A percentile compares a stretch with the other conserved stretches of the same genome.
phyloP scores from a whole-genome alignment of 1,284 basidiomycete genomes.

The Peniophora sp. region DNA sequence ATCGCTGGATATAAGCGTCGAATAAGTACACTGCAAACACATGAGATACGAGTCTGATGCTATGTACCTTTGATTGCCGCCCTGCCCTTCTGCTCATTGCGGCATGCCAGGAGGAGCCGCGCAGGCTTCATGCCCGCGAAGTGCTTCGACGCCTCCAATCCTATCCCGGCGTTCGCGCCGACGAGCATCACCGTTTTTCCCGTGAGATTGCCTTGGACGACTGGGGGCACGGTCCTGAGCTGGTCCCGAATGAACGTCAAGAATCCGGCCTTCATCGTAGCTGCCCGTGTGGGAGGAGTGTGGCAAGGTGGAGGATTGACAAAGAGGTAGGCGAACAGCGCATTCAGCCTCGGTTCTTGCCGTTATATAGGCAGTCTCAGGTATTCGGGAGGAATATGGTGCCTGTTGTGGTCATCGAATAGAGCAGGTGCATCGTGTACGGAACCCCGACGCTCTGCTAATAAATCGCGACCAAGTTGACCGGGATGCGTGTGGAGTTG shows the following conservation, averaged over 20 bases:
- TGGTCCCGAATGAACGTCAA: background rate
- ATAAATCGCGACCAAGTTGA: too few relatives aligned
- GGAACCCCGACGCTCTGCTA: too few relatives aligned
- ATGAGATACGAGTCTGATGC: background rate
- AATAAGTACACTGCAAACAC: too few relatives aligned
- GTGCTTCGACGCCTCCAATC: constrained; percentile 24
- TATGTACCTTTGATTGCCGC: constrained; percentile 14
- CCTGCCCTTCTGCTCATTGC: constrained; percentile 17
- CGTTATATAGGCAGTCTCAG: too few relatives aligned
- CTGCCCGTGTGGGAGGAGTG: background rate
- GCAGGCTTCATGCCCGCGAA: constrained; percentile 24
- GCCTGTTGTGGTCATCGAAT: too few relatives aligned
- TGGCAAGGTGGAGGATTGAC: too few relatives aligned
- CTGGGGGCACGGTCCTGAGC: constrained; percentile 6
- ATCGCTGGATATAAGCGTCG: constrained; percentile 13
- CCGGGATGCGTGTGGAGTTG: too few relatives aligned
- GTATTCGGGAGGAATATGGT: too few relatives aligned
- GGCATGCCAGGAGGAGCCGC: constrained; percentile 20
- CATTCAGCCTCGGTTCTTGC: too few relatives aligned
- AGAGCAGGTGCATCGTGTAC: too few relatives aligned
- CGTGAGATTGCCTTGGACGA: constrained; percentile 16
- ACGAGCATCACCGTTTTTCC: constrained; percentile 24
- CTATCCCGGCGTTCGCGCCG: constrained; percentile 26
- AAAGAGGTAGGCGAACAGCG: too few relatives aligned
- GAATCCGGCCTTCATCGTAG: background rate